Conservation (phyloP, 352 stramenopile species). For the Pythium sukuiense region DNA sequence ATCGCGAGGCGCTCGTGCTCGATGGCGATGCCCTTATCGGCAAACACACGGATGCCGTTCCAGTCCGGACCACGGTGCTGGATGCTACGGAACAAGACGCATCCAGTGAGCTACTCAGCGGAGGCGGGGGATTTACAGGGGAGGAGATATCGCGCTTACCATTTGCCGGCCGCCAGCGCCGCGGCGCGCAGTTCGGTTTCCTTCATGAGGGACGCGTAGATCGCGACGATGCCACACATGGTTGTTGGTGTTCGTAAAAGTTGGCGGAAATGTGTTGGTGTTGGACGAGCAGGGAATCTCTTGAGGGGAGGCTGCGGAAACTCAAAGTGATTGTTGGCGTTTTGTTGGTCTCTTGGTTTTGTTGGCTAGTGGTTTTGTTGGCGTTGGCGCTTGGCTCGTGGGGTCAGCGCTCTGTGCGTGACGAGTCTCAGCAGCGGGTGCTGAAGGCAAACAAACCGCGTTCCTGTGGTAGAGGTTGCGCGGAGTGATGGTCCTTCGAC, state of each 20-base stretch:
- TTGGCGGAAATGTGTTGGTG: not conserved
- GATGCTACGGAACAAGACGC: slow-evolving; percentile 47
- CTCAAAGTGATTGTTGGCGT: not conserved
- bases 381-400: not conserved
- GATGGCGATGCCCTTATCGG: slow-evolving; percentile 81
- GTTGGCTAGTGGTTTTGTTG: not conserved
- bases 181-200: slow-evolving; percentile 92
- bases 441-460: not conserved
- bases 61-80: slow-evolving; percentile 97
- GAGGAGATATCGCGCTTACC: slow-evolving; percentile 31
- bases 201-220: slow-evolving; percentile 94
- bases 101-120: not conserved
- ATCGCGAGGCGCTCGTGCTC: slow-evolving; percentile 98
- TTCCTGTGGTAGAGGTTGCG: not conserved
- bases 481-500: slow-evolving; percentile 29
- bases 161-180: slow-evolving; percentile 94
- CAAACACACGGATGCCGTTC: slow-evolving; percentile 89
- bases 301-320: not conserved
- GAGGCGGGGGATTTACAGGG: not conserved
- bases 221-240: slow-evolving; percentile 99
- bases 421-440: not conserved
- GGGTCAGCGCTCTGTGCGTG: not conserved
- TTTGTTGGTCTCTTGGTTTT: not conserved
- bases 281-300: not conserved
- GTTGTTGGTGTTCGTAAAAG: not conserved